Conservation (phyloP, 208 protist genomes). For the Acanthamoeba castellanii region DNA sequence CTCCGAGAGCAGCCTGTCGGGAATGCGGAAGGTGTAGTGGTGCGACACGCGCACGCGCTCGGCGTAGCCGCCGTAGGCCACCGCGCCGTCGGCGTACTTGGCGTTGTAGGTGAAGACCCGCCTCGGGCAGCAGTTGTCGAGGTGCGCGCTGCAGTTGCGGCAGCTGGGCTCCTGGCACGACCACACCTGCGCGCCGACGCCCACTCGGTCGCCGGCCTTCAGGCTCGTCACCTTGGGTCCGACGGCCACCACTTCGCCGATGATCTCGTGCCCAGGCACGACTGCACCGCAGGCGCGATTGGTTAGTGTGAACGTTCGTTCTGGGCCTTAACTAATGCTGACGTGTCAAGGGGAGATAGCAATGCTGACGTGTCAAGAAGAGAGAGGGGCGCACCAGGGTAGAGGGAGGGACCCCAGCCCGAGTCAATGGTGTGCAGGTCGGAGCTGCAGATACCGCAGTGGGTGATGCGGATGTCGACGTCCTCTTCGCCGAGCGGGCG, state of each 20-base stretch:
- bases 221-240: slow-evolving; percentile 47
- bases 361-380: background rate
- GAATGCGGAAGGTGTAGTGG: slow-evolving; percentile 68
- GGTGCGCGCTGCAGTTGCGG: background rate
- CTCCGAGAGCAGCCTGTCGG: slow-evolving; percentile 65
- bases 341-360: too few species aligned
- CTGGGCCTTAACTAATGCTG: too few species aligned
- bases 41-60: slow-evolving; percentile 47
- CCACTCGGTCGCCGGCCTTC: slow-evolving; percentile 71
- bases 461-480: slow-evolving; percentile 47
- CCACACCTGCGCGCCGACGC: slow-evolving; percentile 62
- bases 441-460: slow-evolving; percentile 63
- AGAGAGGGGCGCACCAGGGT: background rate
- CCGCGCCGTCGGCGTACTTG: slow-evolving; percentile 9
- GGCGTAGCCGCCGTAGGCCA: slow-evolving; percentile 66
- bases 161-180: slow-evolving; percentile 54
- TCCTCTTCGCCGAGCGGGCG: background rate
- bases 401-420: background rate
- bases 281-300: background rate
- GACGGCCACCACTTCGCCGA: slow-evolving; percentile 49
- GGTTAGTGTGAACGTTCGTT: too few species aligned
- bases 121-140: slow-evolving; percentile 66
- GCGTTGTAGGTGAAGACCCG: slow-evolving; percentile 49
- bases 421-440: slow-evolving; percentile 61
- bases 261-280: slow-evolving; percentile 78